Conservation (phyloP, 352 stramenopile genomes). For the Blastocystis sp. region DNA sequence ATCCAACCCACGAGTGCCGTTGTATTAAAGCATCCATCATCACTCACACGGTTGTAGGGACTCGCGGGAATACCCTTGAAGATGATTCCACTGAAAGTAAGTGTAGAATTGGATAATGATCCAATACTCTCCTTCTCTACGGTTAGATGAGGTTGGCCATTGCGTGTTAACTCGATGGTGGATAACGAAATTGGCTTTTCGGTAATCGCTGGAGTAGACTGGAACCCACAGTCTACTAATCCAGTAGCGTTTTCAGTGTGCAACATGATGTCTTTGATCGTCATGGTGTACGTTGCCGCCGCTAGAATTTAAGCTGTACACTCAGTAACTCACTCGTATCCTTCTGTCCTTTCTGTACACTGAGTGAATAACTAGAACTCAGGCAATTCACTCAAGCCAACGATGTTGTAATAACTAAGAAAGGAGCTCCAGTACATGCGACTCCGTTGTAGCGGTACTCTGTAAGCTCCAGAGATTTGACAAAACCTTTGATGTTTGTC, state of each 20-base stretch:
- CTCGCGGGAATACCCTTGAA: conserved; percentile 7
- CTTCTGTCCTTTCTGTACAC: conserved; percentile 4
- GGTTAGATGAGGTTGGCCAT: background rate
- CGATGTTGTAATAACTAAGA: background rate
- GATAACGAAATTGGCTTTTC: background rate
- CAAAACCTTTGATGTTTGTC: conserved; percentile 20
- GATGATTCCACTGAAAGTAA: conserved; percentile 6
- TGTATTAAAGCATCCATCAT: conserved; percentile 17
- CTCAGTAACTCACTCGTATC: background rate
- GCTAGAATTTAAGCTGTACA: background rate
- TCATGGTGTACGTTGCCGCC: background rate
- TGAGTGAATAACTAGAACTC: background rate
- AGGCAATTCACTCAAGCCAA: background rate
- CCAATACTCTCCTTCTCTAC: conserved; percentile 26
- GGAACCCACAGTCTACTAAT: background rate
- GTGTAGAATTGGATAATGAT: background rate
- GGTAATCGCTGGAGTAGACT: background rate
- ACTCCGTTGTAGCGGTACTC: conserved; percentile 11
- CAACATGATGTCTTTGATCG: background rate
- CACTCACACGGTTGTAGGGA: conserved; percentile 6
- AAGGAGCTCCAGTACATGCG: background rate
- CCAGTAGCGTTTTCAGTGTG: background rate
- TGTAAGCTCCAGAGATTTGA: background rate
- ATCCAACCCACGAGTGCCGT: background rate
- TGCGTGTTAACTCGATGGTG: background rate